Evolutionary conservation across 2,329 filamentous ascomycete species (phyloP), one percentile per base, ranked within the genome.

Genomic region (Aspergillus costaricaensis): DNA sequence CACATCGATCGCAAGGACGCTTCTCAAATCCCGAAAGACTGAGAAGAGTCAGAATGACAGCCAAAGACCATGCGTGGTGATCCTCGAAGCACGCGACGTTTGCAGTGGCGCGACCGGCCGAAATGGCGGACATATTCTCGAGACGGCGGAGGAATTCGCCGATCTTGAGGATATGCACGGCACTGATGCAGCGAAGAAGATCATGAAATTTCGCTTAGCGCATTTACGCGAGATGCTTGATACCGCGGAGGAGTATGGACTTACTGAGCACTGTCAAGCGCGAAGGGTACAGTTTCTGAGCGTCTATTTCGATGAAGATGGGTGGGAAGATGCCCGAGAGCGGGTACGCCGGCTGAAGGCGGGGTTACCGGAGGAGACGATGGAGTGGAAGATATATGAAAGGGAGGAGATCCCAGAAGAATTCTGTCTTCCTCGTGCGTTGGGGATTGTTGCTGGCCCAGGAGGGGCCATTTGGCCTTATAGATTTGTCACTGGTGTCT

Each of bases 51-150:
- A 17, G 19, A 23, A 3, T 9, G 25, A 14, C 5, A 32, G 6
- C 4, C 23, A 17, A 21, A 9, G 36, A 5, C 67, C 65, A 0
- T 56, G 62, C 0, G 39, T 75, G 2, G 61, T 70, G 2, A 67
- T 75, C 21, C 63, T 76, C 1, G 73, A 76, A 57, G 71, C 72
- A 0, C 71, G 73, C 15, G 64, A 66, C 21, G 52, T 72, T 12
- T 76, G 73, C 48, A 70, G 65, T 12, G 73, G 73, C 12, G 73
- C 73, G 1, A 76, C 72, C 0, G 73, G 73, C 1, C 71, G 72
- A 3, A 76, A 76, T 57, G 73, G 73, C 0, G 73, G 71, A 0
- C 72, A 74, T 32, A 72, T 76, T 10, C 55, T 72, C 1, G 66
- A 71, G 10, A 67, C 70, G 7, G 69, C 58, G 4, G 68, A 73